Percentiles rank a stretch among this genome's conserved stretches.
Conservation (phyloP, 495 filamentous ascomycete species). For the Articulospora tetracladia region DNA sequence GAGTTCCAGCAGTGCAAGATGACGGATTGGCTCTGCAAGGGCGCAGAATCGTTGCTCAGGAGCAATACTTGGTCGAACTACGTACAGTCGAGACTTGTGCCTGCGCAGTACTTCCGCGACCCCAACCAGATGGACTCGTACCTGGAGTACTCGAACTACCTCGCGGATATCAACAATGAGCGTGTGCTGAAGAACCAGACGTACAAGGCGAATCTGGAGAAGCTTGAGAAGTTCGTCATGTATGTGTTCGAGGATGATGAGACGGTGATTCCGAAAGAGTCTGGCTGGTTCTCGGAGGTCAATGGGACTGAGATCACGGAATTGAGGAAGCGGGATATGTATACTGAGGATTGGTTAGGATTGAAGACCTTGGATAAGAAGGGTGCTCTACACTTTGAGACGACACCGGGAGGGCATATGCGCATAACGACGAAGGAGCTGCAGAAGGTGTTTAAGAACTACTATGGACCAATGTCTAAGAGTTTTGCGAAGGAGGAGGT, state of each 20-base stretch:
- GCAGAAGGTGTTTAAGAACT: slow-evolving; percentile 63
- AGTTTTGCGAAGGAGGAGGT: slow-evolving; percentile 15
- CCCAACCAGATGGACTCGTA: slow-evolving; percentile 67
- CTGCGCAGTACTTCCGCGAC: slow-evolving; percentile 93
- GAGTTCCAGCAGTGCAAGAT: slow-evolving; percentile 64
- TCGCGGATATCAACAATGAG: slow-evolving; percentile 99
- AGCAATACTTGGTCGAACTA: slow-evolving; percentile 70
- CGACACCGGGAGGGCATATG: slow-evolving; percentile 79
- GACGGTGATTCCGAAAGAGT: slow-evolving; percentile 87
- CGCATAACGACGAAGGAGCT: slow-evolving; percentile 63
- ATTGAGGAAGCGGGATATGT: slow-evolving; percentile 69
- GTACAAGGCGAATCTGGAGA: slow-evolving; percentile 68
- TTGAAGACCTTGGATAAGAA: slow-evolving; percentile 76
- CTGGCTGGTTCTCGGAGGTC: slow-evolving; percentile 85
- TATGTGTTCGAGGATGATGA: slow-evolving; percentile 85
- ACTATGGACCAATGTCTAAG: slow-evolving; percentile 55
- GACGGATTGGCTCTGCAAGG: slow-evolving; percentile 76
- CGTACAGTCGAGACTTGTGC: slow-evolving; percentile 76
- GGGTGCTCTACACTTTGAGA: slow-evolving; percentile 72
- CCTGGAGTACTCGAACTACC: slow-evolving; percentile 79
- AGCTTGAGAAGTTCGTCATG: slow-evolving; percentile 79
- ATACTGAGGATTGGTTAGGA: slow-evolving; percentile 93
- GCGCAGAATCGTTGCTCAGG: slow-evolving; percentile 67
- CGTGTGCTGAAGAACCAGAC: slow-evolving; percentile 63
- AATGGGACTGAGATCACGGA: slow-evolving; percentile 64